Evolutionary conservation across 257 asterid species (phyloP), one percentile per base, ranked within the genome.

Genomic region (Solanum pinnatisectum): DNA sequence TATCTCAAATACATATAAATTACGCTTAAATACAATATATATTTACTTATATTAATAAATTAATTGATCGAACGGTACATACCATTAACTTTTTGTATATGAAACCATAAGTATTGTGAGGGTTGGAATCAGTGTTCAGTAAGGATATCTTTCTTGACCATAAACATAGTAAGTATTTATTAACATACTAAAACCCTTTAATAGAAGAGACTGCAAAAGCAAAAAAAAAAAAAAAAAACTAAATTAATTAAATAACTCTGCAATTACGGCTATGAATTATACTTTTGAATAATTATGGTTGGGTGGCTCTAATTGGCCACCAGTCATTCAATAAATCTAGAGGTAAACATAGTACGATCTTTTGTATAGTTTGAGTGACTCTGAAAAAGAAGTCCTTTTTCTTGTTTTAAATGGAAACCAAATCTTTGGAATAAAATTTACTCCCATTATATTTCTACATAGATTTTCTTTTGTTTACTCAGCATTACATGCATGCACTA

Each of bases 331-430:
- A 83, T 86, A 91, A 89, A 92, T 94, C 97, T 92, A 60, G 72
- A 89, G 86, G 90, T 89, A 93, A 87, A 90, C 89, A 70, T n/a
- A 88, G 93, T 91, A 92, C 92, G 92, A 94, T 93, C 95, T 94
- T 92, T 93, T 93, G 94, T 92, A 81, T 91, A 92, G 92, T 90
- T 92, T 84, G 39, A 86, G 92, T 83, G 46, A 39, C 44, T 89
- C 95, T 93, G 92, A 86, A 27, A 83, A 87, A 77, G 42, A 36
- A 65, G 88, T 86, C 20, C 87, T 74, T 65, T 77, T 52, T 86
- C 35, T 87, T 20, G 83, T 73, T 67, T 90, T 87, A 91, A 91
- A 89, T 89, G 95, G 94, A 44, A 92, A 93, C 42, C 20, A 89
- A 91, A 90, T 91, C 93, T 91, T 87, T 92, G 3, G 76, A 56